These are phyloP conservation scores for Kwoniella botswanensis DNA, from an alignment of 768 basidiomycete species.

Conservation along the genomic window DNA sequence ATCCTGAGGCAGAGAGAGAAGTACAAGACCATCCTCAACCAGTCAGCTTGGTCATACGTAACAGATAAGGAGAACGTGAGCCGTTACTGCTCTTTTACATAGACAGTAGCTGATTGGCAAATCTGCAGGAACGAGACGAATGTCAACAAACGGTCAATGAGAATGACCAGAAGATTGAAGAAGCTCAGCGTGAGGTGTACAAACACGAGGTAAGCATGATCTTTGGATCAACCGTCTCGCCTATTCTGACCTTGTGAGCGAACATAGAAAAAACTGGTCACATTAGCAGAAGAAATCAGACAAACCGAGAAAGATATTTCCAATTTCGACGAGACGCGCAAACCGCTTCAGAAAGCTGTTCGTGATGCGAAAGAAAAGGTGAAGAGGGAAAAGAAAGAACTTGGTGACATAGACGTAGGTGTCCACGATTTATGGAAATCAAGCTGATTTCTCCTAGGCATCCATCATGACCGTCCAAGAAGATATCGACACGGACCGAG, in stretches of 20 bases:
- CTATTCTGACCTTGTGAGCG: neutral
- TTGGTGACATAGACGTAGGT: slow-evolving; percentile 21
- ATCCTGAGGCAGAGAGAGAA: slow-evolving; percentile 73
- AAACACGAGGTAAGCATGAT: slow-evolving; percentile 54
- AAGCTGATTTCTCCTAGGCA: slow-evolving; percentile 63
- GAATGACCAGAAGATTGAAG: slow-evolving; percentile 52
- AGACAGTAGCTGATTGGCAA: neutral
- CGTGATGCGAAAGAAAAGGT: slow-evolving; percentile 6
- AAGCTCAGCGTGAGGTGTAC: slow-evolving; percentile 57
- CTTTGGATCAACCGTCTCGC: neutral
- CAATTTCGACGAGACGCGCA: slow-evolving; percentile 11
- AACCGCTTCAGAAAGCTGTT: slow-evolving; percentile 17
- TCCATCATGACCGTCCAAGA: slow-evolving; percentile 58
- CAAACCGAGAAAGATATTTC: slow-evolving; percentile 10
- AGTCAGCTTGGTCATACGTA: slow-evolving; percentile 81
- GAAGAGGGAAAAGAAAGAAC: slow-evolving; percentile 8
- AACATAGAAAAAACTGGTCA: slow-evolving; percentile 10
- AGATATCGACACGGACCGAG: slow-evolving; percentile 16
- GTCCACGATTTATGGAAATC: neutral
- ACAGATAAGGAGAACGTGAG: slow-evolving; percentile 59
- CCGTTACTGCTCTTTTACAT: neutral
- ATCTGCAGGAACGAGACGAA: slow-evolving; percentile 7
- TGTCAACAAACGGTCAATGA: neutral
- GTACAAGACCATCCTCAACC: slow-evolving; percentile 73
- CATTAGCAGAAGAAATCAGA: slow-evolving; percentile 11